Percentiles rank a stretch among this genome's conserved stretches.
Evolutionary conservation across 2,329 filamentous ascomycete species (phyloP).

Genomic region (Colletotrichum sublineola): DNA sequence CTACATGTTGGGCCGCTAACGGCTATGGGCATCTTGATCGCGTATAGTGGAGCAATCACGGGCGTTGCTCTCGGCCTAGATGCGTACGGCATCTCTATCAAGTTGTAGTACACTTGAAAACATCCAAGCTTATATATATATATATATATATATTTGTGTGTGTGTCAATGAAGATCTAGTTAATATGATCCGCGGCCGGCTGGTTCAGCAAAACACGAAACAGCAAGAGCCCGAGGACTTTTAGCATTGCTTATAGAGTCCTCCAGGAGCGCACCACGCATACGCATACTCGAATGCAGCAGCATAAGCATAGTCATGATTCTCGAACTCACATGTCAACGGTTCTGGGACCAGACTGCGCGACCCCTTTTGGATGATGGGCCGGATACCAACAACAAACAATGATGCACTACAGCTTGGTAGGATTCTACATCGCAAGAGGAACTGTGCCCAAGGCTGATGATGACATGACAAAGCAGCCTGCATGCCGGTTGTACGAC

Average conservation of each 20-base stretch:
- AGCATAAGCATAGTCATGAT: too few relatives aligned
- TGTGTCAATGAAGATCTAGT: neutral
- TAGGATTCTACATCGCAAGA: neutral
- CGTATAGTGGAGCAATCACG: constrained; percentile 78
- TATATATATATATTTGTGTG: too few relatives aligned
- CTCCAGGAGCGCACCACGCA: neutral
- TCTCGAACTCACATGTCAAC: neutral
- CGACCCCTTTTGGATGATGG: neutral
- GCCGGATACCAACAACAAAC: neutral
- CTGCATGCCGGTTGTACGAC: constrained; percentile 6
- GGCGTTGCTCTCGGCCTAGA: constrained; percentile 77
- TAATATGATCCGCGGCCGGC: neutral
- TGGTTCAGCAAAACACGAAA: neutral
- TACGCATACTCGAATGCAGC: neutral
- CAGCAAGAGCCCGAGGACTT: neutral
- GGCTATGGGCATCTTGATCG: constrained; percentile 81
- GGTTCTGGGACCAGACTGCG: neutral
- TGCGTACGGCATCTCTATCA: constrained; percentile 75
- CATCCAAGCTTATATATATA: constrained; percentile 12
- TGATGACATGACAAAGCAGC: neutral
- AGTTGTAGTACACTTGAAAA: constrained; percentile 65
- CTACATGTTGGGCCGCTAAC: constrained; percentile 74
- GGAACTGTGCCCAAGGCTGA: neutral
- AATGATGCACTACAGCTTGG: neutral
- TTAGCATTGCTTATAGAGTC: neutral